Evolutionary conservation across 495 filamentous ascomycete species (phyloP), one percentile per base, ranked within the genome.

Genomic region (Aspergillus funiculosus): DNA sequence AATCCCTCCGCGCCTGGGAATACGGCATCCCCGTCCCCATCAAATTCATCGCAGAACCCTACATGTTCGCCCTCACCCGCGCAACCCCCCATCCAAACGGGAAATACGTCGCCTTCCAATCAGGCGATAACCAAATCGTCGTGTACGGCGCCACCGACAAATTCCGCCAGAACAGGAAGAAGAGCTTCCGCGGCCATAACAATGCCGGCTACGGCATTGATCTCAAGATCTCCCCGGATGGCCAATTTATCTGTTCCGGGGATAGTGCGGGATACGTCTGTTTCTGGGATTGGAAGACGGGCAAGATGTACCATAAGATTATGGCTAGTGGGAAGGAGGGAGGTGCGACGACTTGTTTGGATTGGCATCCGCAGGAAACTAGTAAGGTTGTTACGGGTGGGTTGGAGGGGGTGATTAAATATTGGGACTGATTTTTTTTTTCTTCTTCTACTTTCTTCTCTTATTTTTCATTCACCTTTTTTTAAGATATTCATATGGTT

Each of bases 271-370:
- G 92, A 17, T 95, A 77, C 54, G 81, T 91, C 32, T 95, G 87
- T 64, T 95, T 95, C 69, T 98, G 90, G 90, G 91, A 96, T 63
- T 97, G 87, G 81, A 98, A 97, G 79, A 95, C 88, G 27, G 89
- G 90, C 57, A 97, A 95, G 68, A 87, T 98, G 87, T 95, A 85
- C 64, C 86, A 92, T 65, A 97, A 97, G 78, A 78, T 98, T 42
- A 72, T 83, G 64, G 89, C 87, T 2, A 79, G 82, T 42, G 74
- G 71, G 7, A 73, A 73, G 43, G 71, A 74, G 27, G 71, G 71
- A 4, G 81, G 83, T 5, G 79, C 91, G 10, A 78, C 95, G 31
- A 87, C 86, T 37, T 86, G 81, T 54, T 71, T 88, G 35, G 83
- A 85, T 63, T 98, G 90, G 90, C 89, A 95, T 69, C 88, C 89